phyloP scores from a whole-genome alignment of 257 asterid genomes.

The Rauvolfia tetraphylla region DNA sequence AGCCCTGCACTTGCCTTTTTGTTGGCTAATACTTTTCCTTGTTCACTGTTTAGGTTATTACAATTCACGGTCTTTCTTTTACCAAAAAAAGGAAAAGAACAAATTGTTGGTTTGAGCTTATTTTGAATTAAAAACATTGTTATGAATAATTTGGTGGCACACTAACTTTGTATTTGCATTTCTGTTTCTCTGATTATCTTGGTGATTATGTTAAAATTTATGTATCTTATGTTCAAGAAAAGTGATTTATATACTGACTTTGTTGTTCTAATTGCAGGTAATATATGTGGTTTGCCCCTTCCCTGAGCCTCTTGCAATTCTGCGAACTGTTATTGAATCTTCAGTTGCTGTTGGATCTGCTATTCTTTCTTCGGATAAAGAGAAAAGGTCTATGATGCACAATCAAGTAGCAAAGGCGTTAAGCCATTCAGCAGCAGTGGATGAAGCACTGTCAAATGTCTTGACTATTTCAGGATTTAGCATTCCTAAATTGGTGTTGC shows the following conservation, averaged over 20 bases:
- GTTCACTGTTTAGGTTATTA: neutral
- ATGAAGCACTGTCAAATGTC: conserved; percentile 87
- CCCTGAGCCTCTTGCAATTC: conserved; percentile 96
- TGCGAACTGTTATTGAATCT: conserved; percentile 86
- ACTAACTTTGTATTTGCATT: neutral
- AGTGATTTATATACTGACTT: conserved; percentile 4
- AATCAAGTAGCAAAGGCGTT: conserved; percentile 98
- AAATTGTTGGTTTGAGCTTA: neutral
- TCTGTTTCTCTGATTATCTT: neutral
- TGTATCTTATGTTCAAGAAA: neutral
- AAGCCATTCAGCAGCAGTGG: conserved; percentile 77
- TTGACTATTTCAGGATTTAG: conserved; percentile 83
- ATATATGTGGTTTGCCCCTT: conserved; percentile 98
- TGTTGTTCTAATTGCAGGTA: conserved; percentile 52
- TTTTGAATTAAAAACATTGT: neutral
- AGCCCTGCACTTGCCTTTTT: neutral
- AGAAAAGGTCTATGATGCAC: conserved; percentile 79
- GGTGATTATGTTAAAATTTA: neutral
- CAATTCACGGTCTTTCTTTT: neutral
- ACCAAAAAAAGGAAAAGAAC: neutral
- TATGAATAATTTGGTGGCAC: neutral
- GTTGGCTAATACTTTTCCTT: neutral
- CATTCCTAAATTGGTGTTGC: conserved; percentile 89
- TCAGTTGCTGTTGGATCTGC: conserved; percentile 87
- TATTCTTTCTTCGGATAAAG: conserved; percentile 84